Evolutionary conservation across 495 filamentous ascomycete genomes (phyloP), one percentile per base, ranked within the genome.

Genomic region (Delitschia confertaspora): DNA sequence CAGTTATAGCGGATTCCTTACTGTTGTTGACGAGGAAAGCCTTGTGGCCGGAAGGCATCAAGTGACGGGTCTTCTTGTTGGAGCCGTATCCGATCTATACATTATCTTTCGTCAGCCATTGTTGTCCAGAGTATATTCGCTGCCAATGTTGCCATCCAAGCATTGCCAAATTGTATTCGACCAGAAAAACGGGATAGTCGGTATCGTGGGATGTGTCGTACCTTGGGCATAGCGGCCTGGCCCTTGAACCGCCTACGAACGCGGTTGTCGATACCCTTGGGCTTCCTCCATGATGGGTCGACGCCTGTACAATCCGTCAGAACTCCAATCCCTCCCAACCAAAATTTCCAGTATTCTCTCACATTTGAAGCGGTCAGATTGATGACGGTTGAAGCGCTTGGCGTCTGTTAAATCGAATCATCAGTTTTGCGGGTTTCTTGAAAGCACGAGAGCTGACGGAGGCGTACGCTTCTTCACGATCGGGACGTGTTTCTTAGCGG

Each of bases 381-480:
- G 91, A 73, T 96, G 91, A 62, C 91, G 87, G 69, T 76, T 80
- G 79, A 94, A 95, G 68, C 70, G 72, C 76, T 83, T 85, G 58
- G 83, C 88, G 74, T 79, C 84, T 91, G 60, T 57, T 61, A 34
- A 25, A 16, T 42, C 19, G 23, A 10, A 23, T 13, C 7, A 38
- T 35, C 19, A 23, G 21, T 7, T 13, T 21, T 46, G 27, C 37
- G 25, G 42, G 32, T 40, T 22, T 33, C 23, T 20, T 13, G 25
- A 27, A 31, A 16, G 16, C 33, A 24, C 25, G 22, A 26, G 18
- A 38, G 34, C 17, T 11, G 38, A 27, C 38, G 36, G 34, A 42
- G 17, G 83, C 83, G 67, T 88, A 89, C 85, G 85, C 85, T 98
- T 98, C 83, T 98, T 98, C 59, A 98, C 83, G 76, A 98, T 96